phyloP scores from a whole-genome alignment of 148 eudicot genomes.

The Rhododendron kiyosumense region DNA sequence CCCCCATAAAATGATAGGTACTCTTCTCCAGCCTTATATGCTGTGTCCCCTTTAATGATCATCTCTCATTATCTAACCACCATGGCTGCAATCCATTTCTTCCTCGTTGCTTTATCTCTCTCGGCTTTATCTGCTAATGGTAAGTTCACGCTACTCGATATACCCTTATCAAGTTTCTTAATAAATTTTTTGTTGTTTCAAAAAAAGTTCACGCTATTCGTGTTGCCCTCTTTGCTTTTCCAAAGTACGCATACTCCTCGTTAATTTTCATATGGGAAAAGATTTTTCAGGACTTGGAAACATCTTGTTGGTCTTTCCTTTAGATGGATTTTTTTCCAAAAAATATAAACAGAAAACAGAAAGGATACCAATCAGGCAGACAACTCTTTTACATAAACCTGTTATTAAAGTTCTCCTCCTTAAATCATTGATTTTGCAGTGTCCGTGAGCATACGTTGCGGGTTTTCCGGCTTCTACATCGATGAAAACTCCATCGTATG shows the following conservation, averaged over 20 bases:
- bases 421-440: slow-evolving; percentile 4
- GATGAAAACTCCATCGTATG: slow-evolving; percentile 20
- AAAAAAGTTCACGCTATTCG: background rate
- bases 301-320: too few relatives aligned
- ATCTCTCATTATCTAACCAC: background rate
- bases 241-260: too few relatives aligned
- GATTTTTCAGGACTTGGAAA: too few relatives aligned
- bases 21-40: background rate
- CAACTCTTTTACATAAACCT: background rate
- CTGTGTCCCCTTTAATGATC: background rate
- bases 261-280: too few relatives aligned
- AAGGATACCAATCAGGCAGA: too few relatives aligned
- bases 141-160: background rate
- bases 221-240: background rate
- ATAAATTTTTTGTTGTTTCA: too few relatives aligned
- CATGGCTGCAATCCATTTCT: background rate
- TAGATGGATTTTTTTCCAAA: too few relatives aligned
- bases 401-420: background rate
- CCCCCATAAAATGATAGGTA: background rate
- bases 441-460: slow-evolving; percentile 26
- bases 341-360: background rate
- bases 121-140: background rate
- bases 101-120: slow-evolving; percentile 4
- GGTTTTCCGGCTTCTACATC: slow-evolving; percentile 14
- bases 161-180: too few relatives aligned